phyloP scores from a whole-genome alignment of 73 alveolate species.

The Tetrahymena elliotti region DNA sequence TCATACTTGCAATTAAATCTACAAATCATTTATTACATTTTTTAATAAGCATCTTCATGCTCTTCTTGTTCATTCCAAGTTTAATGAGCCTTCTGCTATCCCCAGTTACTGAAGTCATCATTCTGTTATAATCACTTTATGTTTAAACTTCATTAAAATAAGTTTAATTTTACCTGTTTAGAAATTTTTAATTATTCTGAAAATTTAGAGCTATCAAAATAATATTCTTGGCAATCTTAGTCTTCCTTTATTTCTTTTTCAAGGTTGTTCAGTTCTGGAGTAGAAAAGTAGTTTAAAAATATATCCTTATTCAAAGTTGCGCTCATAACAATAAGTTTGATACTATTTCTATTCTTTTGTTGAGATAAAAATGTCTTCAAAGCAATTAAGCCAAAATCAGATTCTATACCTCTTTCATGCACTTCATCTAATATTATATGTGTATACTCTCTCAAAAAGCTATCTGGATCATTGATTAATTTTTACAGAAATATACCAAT shows the following conservation, averaged over 20 bases:
- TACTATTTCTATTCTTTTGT: constrained; percentile 16
- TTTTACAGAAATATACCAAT: constrained; percentile 61
- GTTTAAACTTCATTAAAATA: neutral
- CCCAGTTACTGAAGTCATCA: neutral
- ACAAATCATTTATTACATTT: neutral
- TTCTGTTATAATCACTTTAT: neutral
- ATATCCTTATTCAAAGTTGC: constrained; percentile 82
- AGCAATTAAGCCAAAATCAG: constrained; percentile 82
- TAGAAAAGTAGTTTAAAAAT: constrained; percentile 75
- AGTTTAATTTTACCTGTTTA: neutral
- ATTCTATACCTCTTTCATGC: constrained; percentile 94
- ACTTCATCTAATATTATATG: constrained; percentile 93
- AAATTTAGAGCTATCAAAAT: constrained; percentile 8
- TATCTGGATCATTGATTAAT: constrained; percentile 68
- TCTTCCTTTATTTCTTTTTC: constrained; percentile 8
- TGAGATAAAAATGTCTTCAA: constrained; percentile 62
- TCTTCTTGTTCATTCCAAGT: neutral
- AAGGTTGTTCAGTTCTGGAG: constrained; percentile 16
- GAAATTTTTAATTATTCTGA: neutral
- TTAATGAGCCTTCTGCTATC: neutral
- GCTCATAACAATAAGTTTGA: constrained; percentile 86
- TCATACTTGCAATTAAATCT: neutral
- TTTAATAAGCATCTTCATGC: neutral
- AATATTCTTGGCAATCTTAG: neutral
- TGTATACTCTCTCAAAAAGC: constrained; percentile 50